Percentiles rank a stretch among this genome's conserved stretches.
These are phyloP conservation scores for Psilocybe cubensis DNA, from an alignment of 768 basidiomycete genomes.

Conservation along the genomic window DNA sequence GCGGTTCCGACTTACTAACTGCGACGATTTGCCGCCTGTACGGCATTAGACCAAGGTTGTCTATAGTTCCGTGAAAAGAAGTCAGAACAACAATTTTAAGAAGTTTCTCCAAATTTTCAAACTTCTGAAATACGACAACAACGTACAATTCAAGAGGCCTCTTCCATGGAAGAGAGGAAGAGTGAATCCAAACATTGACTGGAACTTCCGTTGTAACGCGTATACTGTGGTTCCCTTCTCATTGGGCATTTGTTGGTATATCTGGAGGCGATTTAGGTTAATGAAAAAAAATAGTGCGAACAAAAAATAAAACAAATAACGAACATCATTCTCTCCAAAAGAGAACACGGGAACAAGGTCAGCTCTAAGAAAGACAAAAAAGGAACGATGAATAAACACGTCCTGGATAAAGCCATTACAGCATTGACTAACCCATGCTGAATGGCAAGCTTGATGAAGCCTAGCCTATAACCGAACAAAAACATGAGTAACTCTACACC, in stretches of 20 bases:
- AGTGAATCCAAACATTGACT: constrained; percentile 92
- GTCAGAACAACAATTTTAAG: neutral
- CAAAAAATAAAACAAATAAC: constrained; percentile 23
- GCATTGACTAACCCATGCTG: constrained; percentile 68
- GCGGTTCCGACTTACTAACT: constrained; percentile 71
- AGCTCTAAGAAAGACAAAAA: constrained; percentile 55
- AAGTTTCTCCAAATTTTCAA: too few species aligned
- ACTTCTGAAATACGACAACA: neutral
- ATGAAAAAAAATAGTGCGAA: neutral
- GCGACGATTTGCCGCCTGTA: constrained; percentile 95
- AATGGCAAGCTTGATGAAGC: constrained; percentile 95
- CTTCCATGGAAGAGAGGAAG: constrained; percentile 97
- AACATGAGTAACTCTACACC: neutral
- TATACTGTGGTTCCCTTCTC: constrained; percentile 90
- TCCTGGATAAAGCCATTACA: neutral
- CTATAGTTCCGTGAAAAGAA: constrained; percentile 39
- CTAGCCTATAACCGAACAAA: constrained; percentile 52
- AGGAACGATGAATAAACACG: constrained; percentile 6
- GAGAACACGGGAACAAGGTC: constrained; percentile 97
- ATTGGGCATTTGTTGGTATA: constrained; percentile 97
- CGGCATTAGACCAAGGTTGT: constrained; percentile 95
- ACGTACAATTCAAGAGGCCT: constrained; percentile 90
- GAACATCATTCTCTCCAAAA: constrained; percentile 97
- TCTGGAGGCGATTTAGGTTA: constrained; percentile 47
- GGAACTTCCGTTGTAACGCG: constrained; percentile 87